A percentile compares a stretch with the other conserved stretches of the same genome.
Conservation (phyloP, 202 grass and related monocot species). For the Saccharum hybrid region DNA sequence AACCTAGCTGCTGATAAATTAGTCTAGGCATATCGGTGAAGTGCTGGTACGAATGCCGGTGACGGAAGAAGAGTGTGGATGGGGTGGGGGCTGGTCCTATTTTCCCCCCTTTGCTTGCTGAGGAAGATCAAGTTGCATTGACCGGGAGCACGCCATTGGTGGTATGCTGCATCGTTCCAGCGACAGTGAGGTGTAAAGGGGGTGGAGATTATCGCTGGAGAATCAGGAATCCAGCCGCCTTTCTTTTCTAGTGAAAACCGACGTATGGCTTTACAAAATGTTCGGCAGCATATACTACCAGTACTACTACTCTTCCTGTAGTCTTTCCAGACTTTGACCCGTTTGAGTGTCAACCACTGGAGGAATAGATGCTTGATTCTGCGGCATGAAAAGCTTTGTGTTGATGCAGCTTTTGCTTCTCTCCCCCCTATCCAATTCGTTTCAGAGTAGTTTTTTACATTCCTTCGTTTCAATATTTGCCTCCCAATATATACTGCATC, state of each 20-base stretch:
- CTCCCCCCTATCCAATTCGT: neutral
- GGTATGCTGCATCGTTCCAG: slow-evolving; percentile 24
- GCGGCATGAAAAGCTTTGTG: neutral
- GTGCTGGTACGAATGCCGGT: neutral
- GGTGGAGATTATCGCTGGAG: slow-evolving; percentile 40
- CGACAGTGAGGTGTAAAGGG: slow-evolving; percentile 49
- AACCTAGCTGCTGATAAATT: neutral
- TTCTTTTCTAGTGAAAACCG: slow-evolving; percentile 49
- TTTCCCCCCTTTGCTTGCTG: neutral
- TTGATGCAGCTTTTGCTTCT: neutral
- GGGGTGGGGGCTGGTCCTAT: slow-evolving; percentile 4
- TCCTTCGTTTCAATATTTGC: neutral
- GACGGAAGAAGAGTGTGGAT: neutral
- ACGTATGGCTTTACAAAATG: slow-evolving; percentile 23
- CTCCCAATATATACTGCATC: neutral
- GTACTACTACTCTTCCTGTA: neutral
- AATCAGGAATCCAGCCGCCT: slow-evolving; percentile 39
- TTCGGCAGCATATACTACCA: slow-evolving; percentile 41
- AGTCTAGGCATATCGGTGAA: neutral
- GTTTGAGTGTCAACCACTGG: slow-evolving; percentile 21
- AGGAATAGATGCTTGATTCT: slow-evolving; percentile 33
- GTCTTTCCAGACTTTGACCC: slow-evolving; percentile 21
- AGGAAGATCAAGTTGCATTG: slow-evolving; percentile 35
- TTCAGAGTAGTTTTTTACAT: neutral
- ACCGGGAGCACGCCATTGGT: neutral